Evolutionary conservation across 2,329 filamentous ascomycete genomes (phyloP), one percentile per base, ranked within the genome.

Genomic region (Polychaeton citri): DNA sequence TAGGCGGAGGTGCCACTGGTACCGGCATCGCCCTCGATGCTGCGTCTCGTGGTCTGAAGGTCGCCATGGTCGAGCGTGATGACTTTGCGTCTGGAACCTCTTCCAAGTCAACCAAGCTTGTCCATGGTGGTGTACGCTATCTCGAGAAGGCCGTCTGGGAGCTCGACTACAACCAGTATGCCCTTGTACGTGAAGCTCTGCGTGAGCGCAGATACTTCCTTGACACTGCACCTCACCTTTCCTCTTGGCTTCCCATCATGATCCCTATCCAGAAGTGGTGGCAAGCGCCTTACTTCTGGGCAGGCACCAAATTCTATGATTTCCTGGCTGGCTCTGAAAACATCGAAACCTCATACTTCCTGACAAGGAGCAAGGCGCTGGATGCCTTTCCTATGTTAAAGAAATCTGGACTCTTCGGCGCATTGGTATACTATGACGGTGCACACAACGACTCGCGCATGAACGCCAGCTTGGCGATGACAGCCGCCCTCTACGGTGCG

Each of bases 371-470:
- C 57, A 88, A 88, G 61, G 83, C 84, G 6, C 66, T 92, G 43
- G 83, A 88, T 55, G 81, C 81, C 2, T 92, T 92, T 54, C 85
- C 85, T 6, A 90, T 92, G 84, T 61, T 92, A 45, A 87, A 84
- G 63, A 79, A 76, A 53, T 77, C 81, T 30, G 76, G 80, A 45
- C 65, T 92, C 10, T 72, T 86, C 31, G 85, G 85, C 41, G 83
- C 84, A 39, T 64, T 92, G 51, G 84, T 92, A 17, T 93, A 93
- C 66, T 92, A 92, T 56, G 84, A 93, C 62, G 85, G 85, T 48
- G 83, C 82, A 19, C 85, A 93, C 62, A 93, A 93, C 53, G 85
- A 93, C 59, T 90, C 84, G 15, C 75, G 85, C 34, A 92, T 93
- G 84, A 92, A 92, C 54, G 80, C 90, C 19, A 87, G 82, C 6